phyloP scores from a whole-genome alignment of 257 asterid genomes.

The Solanum corneliomulleri region DNA sequence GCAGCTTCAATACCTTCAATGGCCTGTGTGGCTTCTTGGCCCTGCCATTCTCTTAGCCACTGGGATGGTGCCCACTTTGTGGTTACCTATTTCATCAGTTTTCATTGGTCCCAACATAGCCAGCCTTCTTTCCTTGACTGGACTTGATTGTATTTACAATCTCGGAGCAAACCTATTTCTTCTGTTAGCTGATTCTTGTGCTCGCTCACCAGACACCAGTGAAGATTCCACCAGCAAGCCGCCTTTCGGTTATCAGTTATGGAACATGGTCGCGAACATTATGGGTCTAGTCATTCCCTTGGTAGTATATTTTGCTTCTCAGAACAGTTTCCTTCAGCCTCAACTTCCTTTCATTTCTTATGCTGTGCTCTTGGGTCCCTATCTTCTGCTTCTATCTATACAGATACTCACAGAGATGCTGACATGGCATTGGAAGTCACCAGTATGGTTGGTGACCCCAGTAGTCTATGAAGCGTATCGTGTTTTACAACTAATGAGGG shows the following conservation, averaged over 20 bases:
- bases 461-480: constrained; percentile 79
- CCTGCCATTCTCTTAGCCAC: constrained; percentile 68
- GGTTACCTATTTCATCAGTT: constrained; percentile 79
- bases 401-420: constrained; percentile 82
- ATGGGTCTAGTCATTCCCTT: constrained; percentile 53
- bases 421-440: constrained; percentile 97
- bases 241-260: constrained; percentile 56
- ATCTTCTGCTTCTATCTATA: constrained; percentile 62
- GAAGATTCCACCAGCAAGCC: constrained; percentile 37
- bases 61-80: constrained; percentile 82
- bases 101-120: constrained; percentile 90
- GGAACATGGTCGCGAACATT: constrained; percentile 65
- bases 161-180: constrained; percentile 87
- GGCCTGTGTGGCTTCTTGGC: constrained; percentile 79
- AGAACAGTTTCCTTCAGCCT: constrained; percentile 54
- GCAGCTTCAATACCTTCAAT: constrained; percentile 27
- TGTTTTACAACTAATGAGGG: constrained; percentile 85
- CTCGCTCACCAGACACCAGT: constrained; percentile 26
- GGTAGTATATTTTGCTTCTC: constrained; percentile 26
- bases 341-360: constrained; percentile 50
- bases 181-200: constrained; percentile 78
- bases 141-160: constrained; percentile 92
- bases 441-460: constrained; percentile 89
- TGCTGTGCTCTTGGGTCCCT: constrained; percentile 79
- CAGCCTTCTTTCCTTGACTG: constrained; percentile 82